Base-by-base conservation (phyloP, 805 yeast genomes). In the Komagataella pseudopastoris region DNA sequence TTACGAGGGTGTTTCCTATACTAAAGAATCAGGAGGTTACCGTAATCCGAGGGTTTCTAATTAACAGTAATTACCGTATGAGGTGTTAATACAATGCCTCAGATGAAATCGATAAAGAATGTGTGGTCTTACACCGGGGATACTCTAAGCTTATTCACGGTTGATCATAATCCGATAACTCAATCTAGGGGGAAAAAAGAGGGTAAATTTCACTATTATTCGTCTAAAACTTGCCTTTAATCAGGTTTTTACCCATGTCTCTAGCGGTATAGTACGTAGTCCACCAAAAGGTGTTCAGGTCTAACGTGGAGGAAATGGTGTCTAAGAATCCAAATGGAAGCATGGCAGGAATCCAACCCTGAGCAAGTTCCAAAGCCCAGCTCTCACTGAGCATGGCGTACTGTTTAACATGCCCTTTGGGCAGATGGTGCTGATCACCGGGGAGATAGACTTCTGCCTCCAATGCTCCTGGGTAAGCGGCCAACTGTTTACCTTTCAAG, bases 341-440 rank as follows among this genome's bases (percentile, higher is more conserved):
- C 99, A 93, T 93, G 46, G 91, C 83, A 43, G 99, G 98, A 57
- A 93, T 88, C 95, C 96, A 93, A 54, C 99, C 99, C 71, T 91
- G 98, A 6, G 99, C 99, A 61, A 91, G 75, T 66, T 93, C 99
- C 57, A 93, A 71, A 8, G 99, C 96, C 68, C 82, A 93, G 0
- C 86, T 74, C 44, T 85, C 95, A 30, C 77, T 66, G 1, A 87
- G 84, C 95, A 93, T 88, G 23, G 80, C 58, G 66, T 93, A 93
- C 69, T 93, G 99, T 69, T 87, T 88, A 58, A 79, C 77, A 47
- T 64, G 56, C 43, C 96, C 96, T 63, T 78, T 84, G 45, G 60
- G 65, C 64, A 91, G 74, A 63, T 84, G 91, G 65, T 93, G 95
- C 56, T 80, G 81, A 61, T 85, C 88, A 49, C 99, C 99, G 1